A percentile compares a stretch with the other conserved stretches of the same genome.
phyloP scores from a whole-genome alignment of 768 basidiomycete genomes.

The Psilocybe tampanensis region DNA sequence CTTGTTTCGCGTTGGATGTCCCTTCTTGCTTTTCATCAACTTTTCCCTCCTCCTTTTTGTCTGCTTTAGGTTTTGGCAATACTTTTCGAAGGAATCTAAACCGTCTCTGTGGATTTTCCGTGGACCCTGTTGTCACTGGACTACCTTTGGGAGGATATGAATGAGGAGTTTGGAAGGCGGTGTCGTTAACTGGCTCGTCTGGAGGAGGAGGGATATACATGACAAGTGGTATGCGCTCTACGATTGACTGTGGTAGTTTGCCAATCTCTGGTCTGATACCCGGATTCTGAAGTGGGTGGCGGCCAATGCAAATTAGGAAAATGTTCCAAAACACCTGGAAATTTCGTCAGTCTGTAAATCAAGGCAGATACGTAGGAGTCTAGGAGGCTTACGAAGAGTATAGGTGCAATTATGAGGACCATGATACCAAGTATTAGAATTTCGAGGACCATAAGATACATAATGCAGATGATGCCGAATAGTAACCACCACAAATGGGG shows the following conservation, averaged over 20 bases:
- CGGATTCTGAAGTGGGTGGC: constrained; percentile 78
- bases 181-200: constrained; percentile 39
- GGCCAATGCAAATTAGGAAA: constrained; percentile 74
- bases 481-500: constrained; percentile 89
- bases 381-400: constrained; percentile 68
- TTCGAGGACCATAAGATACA: constrained; percentile 73
- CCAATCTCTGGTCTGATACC: constrained; percentile 79
- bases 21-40: constrained; percentile 20
- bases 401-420: constrained; percentile 78
- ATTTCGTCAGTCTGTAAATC: neutral
- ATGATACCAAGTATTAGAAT: constrained; percentile 75
- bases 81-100: constrained; percentile 22
- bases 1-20: constrained; percentile 10
- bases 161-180: constrained; percentile 42
- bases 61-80: neutral
- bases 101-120: constrained; percentile 30
- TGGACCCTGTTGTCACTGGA: constrained; percentile 18
- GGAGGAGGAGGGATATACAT: constrained; percentile 85
- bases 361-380: neutral
- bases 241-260: constrained; percentile 68
- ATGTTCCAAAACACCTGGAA: constrained; percentile 78
- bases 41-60: constrained; percentile 9
- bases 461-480: constrained; percentile 77
- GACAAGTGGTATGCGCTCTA: constrained; percentile 82
- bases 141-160: constrained; percentile 62